phyloP scores from a whole-genome alignment of 192 early-diverging fungal genomes.

The Rhizophagus sp. region DNA sequence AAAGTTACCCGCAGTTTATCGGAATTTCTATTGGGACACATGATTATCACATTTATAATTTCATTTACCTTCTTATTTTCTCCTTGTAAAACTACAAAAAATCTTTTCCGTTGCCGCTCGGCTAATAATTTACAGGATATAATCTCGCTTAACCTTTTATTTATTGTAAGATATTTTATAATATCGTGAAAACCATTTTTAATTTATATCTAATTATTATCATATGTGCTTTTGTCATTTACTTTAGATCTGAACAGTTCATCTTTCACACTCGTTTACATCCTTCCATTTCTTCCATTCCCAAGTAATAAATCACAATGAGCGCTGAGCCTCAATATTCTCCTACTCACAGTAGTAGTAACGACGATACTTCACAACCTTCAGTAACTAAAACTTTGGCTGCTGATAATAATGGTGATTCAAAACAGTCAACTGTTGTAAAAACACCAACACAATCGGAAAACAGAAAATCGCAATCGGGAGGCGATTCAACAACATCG shows the following conservation, averaged over 20 bases:
- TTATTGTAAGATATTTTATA: too few species aligned
- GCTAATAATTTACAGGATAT: too few species aligned
- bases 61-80: too few species aligned
- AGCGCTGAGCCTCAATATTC: neutral
- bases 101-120: too few species aligned
- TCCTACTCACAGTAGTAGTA: neutral
- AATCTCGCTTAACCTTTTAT: too few species aligned
- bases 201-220: too few species aligned
- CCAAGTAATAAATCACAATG: neutral
- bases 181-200: too few species aligned
- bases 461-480: slow-evolving; percentile 7
- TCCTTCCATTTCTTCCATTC: neutral
- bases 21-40: too few species aligned
- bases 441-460: neutral
- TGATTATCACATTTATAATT: too few species aligned
- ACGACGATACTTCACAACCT: neutral
- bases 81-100: too few species aligned
- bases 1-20: too few species aligned
- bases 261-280: neutral
- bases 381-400: neutral
- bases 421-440: neutral
- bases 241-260: neutral
- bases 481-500: neutral
- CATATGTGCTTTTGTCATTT: too few species aligned
- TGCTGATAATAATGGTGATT: neutral